Evolutionary conservation across 2,329 filamentous ascomycete genomes (phyloP).

Genomic region (Fusarium udum): DNA sequence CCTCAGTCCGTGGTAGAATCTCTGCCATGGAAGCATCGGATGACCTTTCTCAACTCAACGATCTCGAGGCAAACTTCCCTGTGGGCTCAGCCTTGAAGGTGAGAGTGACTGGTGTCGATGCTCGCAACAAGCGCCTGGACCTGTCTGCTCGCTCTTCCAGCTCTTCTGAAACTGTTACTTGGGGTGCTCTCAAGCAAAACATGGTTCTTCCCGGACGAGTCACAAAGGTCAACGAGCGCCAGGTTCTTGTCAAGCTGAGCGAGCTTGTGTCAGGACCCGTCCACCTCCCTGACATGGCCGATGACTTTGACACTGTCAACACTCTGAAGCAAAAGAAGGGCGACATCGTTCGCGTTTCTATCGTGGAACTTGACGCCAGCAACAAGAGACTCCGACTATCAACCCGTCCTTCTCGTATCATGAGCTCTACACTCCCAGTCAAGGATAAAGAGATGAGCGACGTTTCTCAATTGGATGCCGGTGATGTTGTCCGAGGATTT

Average conservation of each 20-base stretch:
- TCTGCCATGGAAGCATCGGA: conserved; percentile 86
- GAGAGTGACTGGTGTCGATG: conserved; percentile 78
- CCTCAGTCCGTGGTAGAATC: conserved; percentile 86
- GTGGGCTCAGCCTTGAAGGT: conserved; percentile 88
- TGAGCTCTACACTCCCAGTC: conserved; percentile 84
- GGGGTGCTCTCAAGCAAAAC: conserved; percentile 78
- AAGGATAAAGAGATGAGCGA: conserved; percentile 82
- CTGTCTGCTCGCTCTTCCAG: conserved; percentile 78
- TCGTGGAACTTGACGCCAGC: conserved; percentile 79
- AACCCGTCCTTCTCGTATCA: conserved; percentile 83
- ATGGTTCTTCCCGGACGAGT: conserved; percentile 85
- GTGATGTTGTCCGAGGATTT: conserved; percentile 88
- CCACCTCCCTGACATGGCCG: conserved; percentile 82
- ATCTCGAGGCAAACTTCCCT: conserved; percentile 83
- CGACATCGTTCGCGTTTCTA: conserved; percentile 86
- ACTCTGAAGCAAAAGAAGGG: conserved; percentile 81
- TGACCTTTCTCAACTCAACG: conserved; percentile 80
- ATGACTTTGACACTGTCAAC: conserved; percentile 85
- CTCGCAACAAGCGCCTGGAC: conserved; percentile 79
- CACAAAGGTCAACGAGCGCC: conserved; percentile 84
- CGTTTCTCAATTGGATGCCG: conserved; percentile 75
- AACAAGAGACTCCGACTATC: conserved; percentile 90
- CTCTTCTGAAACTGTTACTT: conserved; percentile 61
- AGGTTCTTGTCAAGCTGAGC: conserved; percentile 86
- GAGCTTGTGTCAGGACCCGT: conserved; percentile 82